Conservation (phyloP, 129 eudicot species). For the Sambucus nigra region DNA sequence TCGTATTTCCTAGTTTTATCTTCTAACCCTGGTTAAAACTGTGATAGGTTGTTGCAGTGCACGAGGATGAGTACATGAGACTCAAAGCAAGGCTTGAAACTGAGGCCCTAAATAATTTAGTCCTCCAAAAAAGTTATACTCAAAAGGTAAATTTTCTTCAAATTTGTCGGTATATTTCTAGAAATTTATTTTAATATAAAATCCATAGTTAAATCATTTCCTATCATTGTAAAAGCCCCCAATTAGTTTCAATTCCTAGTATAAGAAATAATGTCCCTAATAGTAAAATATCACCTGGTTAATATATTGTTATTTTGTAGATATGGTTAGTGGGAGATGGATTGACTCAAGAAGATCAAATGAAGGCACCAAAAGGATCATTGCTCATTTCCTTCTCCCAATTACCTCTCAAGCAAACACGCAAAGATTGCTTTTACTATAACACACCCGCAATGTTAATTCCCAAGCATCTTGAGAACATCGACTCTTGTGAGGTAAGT, state of each 20-base stretch:
- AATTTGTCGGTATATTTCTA: background rate
- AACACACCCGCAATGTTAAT: slow-evolving; percentile 45
- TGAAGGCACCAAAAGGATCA: slow-evolving; percentile 56
- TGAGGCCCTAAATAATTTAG: slow-evolving; percentile 27
- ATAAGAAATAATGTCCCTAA: too few species aligned
- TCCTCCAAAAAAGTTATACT: slow-evolving; percentile 7
- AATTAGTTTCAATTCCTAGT: too few species aligned
- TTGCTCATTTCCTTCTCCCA: slow-evolving; percentile 49
- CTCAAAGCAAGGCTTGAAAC: slow-evolving; percentile 20
- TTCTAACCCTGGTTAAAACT: background rate
- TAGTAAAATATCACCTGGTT: too few species aligned
- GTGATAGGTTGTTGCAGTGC: slow-evolving; percentile 23
- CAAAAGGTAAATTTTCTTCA: slow-evolving; percentile 17
- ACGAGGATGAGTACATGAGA: slow-evolving; percentile 29
- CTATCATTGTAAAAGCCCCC: too few species aligned
- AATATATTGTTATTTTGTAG: too few species aligned
- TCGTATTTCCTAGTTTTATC: too few species aligned
- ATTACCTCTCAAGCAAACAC: slow-evolving; percentile 46
- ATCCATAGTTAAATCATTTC: too few species aligned
- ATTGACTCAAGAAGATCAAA: slow-evolving; percentile 33
- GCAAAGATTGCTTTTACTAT: slow-evolving; percentile 49
- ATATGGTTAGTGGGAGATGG: slow-evolving; percentile 60
- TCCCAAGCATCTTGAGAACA: slow-evolving; percentile 41
- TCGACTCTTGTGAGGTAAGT: slow-evolving; percentile 68
- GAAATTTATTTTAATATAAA: too few species aligned